Base-by-base conservation (phyloP, 257 asterid genomes). In the Penstemon newberryi region DNA sequence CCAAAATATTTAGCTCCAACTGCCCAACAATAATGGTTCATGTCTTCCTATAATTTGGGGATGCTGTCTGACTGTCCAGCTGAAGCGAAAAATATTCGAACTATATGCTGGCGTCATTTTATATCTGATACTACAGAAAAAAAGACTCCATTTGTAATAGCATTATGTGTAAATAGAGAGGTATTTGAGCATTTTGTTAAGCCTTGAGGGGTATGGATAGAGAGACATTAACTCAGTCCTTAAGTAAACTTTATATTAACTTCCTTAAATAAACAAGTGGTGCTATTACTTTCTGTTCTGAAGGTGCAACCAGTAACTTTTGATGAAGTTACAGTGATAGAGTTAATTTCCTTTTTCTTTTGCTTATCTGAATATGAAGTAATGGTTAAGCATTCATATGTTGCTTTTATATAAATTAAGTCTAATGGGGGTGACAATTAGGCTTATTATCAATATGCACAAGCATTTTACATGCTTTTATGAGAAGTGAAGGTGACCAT, bases 361-460 rank as follows among this genome's bases (percentile, higher is more conserved):
- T 40, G 6, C 10, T 70, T 38, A 59, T 67, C 73, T n/a, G 44
- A 33, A 13, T 67, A 47, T 33, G 45, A 57, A 53, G 75, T 72
- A 40, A 15, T 18, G 50, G 65, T 53, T 43, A 50, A 25, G 15
- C 7, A 42, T 70, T 6, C 4, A 1, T 57, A 67, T 63, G 36
- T 13, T 65, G 64, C 49, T 19, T 47, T 59, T 64, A 25, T 75
- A 52, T 63, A 42, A 59, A 51, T 55, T 57, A 55, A 42, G 42
- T 39, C 38, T 64, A 58, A 64, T 63, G 47, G 75, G 70, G 36
- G 37, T 40, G 36, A n/a, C 51, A 15, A 56, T 71, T 58, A 56
- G 59, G 65, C 64, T 68, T 67, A 56, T 67, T 47, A 49, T 43
- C 56, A 55, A 45, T 67, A 57, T 65, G 43, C 42, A 62, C 50